Base-by-base conservation (phyloP, 257 asterid genomes). In the Solanum sejunctum region DNA sequence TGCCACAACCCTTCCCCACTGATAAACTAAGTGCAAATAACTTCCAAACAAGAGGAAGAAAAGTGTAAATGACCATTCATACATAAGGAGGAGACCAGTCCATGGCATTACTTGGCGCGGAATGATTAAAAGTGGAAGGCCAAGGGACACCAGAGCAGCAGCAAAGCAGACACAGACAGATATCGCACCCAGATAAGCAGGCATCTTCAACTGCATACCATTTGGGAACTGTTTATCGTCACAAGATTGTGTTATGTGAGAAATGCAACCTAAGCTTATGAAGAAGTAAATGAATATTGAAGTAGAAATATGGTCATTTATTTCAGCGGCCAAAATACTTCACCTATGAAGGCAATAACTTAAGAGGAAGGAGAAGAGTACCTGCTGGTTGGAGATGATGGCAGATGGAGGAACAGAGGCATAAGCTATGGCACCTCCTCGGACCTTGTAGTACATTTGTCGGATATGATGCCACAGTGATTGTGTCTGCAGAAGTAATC, bases 101-200 rank as follows among this genome's bases (percentile, higher is more conserved):
- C 98, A 97, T 36, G 99, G 99, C 91, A 91, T 91, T 61, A 95
- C 90, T 93, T 95, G 98, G 57, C 92, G 92, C 81, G 99, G 99
- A 84, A 94, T 94, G 84, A 95, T 88, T 39, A 89, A 84, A 87
- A 95, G 85, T 58, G 98, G 89, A 80, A 97, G 84, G 49, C 94
- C 97, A 82, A 95, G 91, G 80, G 99, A 95, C 87, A 87, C 85
- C 81, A 92, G 54, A 86, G 96, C 97, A 80, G 93, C 94, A 78
- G 85, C 61, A 82, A 92, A 90, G 84, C 96, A 92, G 86, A 87
- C 90, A 71, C 84, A 88, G 77, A 92, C 87, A 66, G 98, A 97
- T 71, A 94, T 20, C 78, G 92, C 90, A 84, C 93, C 97, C 82
- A 97, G 89, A 86, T 69, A 92, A 84, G 88, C 55, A 80, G 98